phyloP scores from a whole-genome alignment of 495 filamentous ascomycete species.

The Aspergillus heteromorphus region DNA sequence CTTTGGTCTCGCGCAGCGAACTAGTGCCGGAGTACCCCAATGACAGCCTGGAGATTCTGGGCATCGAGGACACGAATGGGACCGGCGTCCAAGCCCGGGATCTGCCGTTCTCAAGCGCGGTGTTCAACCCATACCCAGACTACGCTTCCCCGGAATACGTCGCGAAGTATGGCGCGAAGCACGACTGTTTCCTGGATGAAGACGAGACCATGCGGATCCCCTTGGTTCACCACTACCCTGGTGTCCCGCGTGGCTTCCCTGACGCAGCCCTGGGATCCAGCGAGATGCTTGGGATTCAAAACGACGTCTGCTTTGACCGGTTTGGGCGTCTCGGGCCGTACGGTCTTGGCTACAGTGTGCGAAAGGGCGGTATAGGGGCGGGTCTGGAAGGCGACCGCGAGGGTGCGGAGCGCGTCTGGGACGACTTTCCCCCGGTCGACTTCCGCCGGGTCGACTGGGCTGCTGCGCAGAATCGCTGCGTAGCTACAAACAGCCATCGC shows the following conservation, averaged over 20 bases:
- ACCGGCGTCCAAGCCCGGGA: conserved; percentile 16
- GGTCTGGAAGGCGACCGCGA: conserved; percentile 76
- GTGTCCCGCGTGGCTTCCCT: conserved; percentile 75
- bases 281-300: conserved; percentile 67
- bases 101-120: conserved; percentile 40
- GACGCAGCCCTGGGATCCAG: conserved; percentile 78
- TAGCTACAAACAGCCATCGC: conserved; percentile 61
- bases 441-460: conserved; percentile 72
- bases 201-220: conserved; percentile 60
- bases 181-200: conserved; percentile 72
- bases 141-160: conserved; percentile 58
- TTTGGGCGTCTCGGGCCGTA: conserved; percentile 87
- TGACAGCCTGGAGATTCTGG: conserved; percentile 26
- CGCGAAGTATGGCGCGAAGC: conserved; percentile 54
- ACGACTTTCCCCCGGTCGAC: conserved; percentile 60
- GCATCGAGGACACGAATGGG: conserved; percentile 9
- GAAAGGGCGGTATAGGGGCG: conserved; percentile 73
- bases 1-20: conserved; percentile 53
- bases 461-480: conserved; percentile 64
- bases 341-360: conserved; percentile 74
- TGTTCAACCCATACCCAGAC: conserved; percentile 64
- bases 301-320: conserved; percentile 91
- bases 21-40: conserved; percentile 76
- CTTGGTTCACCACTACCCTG: conserved; percentile 60
- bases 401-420: conserved; percentile 70